These are phyloP conservation scores for Saturnispora quitensis DNA, from an alignment of 805 yeast species.

Conservation along the genomic window DNA sequence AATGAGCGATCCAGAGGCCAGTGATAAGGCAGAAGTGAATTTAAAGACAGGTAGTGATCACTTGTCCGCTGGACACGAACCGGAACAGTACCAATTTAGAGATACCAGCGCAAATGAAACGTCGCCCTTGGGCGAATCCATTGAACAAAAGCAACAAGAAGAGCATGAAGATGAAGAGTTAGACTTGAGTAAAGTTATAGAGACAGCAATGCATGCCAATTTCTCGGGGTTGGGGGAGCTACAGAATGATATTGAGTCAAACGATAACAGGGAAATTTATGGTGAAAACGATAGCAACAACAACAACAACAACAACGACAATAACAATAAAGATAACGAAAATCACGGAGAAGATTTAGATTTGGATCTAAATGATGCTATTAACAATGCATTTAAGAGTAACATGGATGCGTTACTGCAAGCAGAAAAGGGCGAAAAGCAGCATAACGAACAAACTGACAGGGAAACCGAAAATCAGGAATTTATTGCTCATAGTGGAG, in stretches of 20 bases:
- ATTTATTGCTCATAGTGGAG: not conserved
- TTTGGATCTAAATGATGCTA: conserved; percentile 9
- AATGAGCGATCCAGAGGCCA: not conserved
- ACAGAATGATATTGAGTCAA: not conserved
- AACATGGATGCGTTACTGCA: conserved; percentile 7
- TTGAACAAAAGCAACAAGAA: not conserved
- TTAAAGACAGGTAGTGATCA: not conserved
- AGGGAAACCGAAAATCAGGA: not conserved
- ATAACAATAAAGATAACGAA: not conserved
- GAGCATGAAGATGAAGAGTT: not conserved
- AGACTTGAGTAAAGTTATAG: conserved; percentile 12
- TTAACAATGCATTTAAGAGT: conserved; percentile 10
- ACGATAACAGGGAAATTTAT: not conserved
- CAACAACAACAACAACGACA: not conserved
- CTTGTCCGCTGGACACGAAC: not conserved
- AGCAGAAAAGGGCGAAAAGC: not conserved
- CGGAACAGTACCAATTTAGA: not conserved
- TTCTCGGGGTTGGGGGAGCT: not conserved
- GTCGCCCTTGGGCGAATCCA: not conserved
- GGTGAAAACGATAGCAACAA: not conserved
- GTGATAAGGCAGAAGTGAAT: not conserved
- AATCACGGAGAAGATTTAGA: not conserved
- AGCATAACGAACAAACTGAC: not conserved
- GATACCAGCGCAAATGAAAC: not conserved
- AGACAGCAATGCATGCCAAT: conserved; percentile 12